These are phyloP conservation scores for Xylaria sp. DNA, from an alignment of 2,329 filamentous ascomycete species.

Conservation along the genomic window DNA sequence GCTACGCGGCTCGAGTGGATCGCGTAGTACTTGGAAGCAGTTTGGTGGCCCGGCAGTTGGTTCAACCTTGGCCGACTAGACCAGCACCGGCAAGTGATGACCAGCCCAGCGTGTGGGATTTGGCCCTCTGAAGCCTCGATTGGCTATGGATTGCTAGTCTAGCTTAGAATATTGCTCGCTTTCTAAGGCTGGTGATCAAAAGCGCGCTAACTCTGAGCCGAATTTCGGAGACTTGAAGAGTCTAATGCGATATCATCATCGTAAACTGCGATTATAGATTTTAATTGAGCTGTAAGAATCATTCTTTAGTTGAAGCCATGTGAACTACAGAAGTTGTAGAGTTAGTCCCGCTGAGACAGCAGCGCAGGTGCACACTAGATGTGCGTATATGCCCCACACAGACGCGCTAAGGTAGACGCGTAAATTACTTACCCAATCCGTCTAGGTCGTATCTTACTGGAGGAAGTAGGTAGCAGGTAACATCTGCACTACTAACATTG, in stretches of 20 bases:
- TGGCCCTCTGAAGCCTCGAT: not conserved
- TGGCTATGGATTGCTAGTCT: not conserved
- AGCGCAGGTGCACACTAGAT: not conserved
- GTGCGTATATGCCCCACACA: conserved; percentile 33
- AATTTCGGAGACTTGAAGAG: not conserved
- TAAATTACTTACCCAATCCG: conserved; percentile 34
- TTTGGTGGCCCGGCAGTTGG: too few relatives aligned
- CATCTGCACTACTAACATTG: too few relatives aligned
- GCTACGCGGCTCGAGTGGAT: not conserved
- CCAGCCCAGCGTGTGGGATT: not conserved
- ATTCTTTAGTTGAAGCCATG: not conserved
- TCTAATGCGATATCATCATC: not conserved
- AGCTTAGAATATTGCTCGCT: conserved; percentile 1
- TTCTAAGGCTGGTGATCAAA: not conserved
- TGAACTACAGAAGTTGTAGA: not conserved
- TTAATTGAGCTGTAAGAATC: not conserved
- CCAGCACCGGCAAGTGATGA: conserved; percentile 16
- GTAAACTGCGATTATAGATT: too few relatives aligned
- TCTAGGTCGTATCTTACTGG: not conserved
- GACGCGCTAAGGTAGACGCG: conserved; percentile 44
- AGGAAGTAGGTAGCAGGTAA: too few relatives aligned
- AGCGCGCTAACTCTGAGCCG: not conserved
- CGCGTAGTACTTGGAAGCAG: not conserved
- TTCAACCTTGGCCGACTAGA: conserved; percentile 1
- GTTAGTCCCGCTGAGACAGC: not conserved